phyloP scores from a whole-genome alignment of 768 basidiomycete genomes.

The Suillus discolor region DNA sequence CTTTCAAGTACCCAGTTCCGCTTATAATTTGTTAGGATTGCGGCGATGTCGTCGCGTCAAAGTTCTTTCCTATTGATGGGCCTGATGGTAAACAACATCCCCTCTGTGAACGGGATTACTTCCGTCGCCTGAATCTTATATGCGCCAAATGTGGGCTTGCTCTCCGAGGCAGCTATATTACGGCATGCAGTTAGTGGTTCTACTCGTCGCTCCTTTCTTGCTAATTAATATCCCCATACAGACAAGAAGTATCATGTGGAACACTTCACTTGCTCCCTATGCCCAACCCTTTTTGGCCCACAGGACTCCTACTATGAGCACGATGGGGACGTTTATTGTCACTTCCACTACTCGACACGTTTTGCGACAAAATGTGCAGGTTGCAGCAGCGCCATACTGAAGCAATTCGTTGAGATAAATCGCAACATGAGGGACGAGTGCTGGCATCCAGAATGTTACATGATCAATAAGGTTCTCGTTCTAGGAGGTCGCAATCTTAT shows the following conservation, averaged over 20 bases:
- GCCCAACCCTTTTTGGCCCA: slow-evolving; percentile 94
- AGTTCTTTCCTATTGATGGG: slow-evolving; percentile 98
- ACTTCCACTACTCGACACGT: slow-evolving; percentile 98
- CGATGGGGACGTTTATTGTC: slow-evolving; percentile 96
- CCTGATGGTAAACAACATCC: slow-evolving; percentile 87
- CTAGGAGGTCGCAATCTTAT: slow-evolving; percentile 15
- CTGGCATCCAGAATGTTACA: slow-evolving; percentile 99
- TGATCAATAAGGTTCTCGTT: slow-evolving; percentile 92
- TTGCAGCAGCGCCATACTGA: slow-evolving; percentile 94
- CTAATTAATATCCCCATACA: slow-evolving; percentile 36
- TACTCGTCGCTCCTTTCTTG: slow-evolving; percentile 14
- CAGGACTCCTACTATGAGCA: slow-evolving; percentile 99
- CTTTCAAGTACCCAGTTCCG: slow-evolving; percentile 5
- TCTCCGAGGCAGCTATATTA: slow-evolving; percentile 96
- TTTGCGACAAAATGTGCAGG: slow-evolving; percentile 99
- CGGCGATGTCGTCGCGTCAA: slow-evolving; percentile 92
- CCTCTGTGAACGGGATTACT: slow-evolving; percentile 98
- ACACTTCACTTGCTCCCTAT: slow-evolving; percentile 98
- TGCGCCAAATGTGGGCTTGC: slow-evolving; percentile 96
- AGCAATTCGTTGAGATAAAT: slow-evolving; percentile 99
- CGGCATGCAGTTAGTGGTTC: slow-evolving; percentile 85
- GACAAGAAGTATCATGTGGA: slow-evolving; percentile 99
- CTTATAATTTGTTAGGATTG: slow-evolving; percentile 70
- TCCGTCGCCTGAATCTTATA: slow-evolving; percentile 92
- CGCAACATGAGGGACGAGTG: slow-evolving; percentile 98